Base-by-base conservation (phyloP, 495 filamentous ascomycete species). In the Penicillium atrosanguineum region DNA sequence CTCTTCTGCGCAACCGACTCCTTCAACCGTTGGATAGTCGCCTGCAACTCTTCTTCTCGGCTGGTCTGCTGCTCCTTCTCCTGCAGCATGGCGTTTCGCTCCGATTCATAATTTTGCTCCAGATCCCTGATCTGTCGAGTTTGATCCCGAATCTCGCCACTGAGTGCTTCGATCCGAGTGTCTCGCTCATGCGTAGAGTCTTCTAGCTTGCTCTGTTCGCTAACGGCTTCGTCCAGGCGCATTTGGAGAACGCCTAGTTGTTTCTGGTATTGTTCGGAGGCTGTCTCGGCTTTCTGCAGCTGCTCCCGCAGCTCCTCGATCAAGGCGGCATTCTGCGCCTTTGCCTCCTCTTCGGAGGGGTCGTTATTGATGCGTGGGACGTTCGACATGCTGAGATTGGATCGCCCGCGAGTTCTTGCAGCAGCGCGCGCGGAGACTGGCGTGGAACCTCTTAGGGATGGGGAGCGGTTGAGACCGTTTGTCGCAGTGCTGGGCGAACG, bases 11-110 rank as follows among this genome's bases (percentile, higher is more conserved):
- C 84, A 43, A 96, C 73, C 12, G 82, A 85, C 56, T 97, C 93
- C 77, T 96, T 97, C 50, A 97, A 72, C 45, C 93, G 80, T 71
- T 95, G 88, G 63, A 97, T 90, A 36, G 89, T 87, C 25, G 82
- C 76, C 68, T 93, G 89, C 80, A 97, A 83, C 62, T 95, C 91
- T 66, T 96, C 91, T 63, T 95, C 90, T 39, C 85, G 78, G 56
- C 85, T 85, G 31, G 79, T 75, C 73, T 91, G 88, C 56, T 95
- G 90, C 50, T 96, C 89, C 76, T 91, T 91, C 70, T 97, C 93
- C 69, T 88, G 87, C 61, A 89, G 84, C 79, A 93, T 87, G 38
- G 89, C 83, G 67, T 83, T 89, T 39, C 92, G 83, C 72, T 98
- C 94, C 42, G 85, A 79, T 69, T 97, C 93, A 70, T 94, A 93